Evolutionary conservation across 768 basidiomycete genomes (phyloP), one percentile per base, ranked within the genome.

Genomic region (Pilatotrama ljubarskyi): DNA sequence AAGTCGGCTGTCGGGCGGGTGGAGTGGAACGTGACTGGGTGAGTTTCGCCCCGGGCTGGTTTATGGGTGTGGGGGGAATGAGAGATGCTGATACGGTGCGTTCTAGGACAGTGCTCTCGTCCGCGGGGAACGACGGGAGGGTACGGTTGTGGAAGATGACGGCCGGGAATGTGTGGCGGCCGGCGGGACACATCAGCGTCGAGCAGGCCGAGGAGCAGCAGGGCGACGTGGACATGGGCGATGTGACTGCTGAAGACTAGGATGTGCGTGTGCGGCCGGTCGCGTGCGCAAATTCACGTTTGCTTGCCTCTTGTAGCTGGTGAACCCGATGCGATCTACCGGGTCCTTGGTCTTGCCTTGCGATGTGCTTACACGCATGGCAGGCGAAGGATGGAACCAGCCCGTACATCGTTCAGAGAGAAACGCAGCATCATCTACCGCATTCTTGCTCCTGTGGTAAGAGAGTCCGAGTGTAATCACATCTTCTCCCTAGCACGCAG

Each of bases 21-120:
- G 0, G 95, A 95, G 70, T 98, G 96, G 93, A 96, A 96, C 70
- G 86, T 95, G 49, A 91, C 88, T 35, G 91, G 91, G 89, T 91
- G 63, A 29, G 73, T 66, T n/a, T 49, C 43, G 35, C 29, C 22
- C 44, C 22, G 44, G 20, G 13, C 24, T 46, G 22, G 18, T 14
- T 3, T 48, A 22, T 14, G n/a, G n/a, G 32, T 49, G 14, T 20
- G 18, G 38, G 42, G 49, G 35, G 44, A n/a, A n/a, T n/a, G n/a
- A n/a, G n/a, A n/a, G 18, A 13, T 37, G n/a, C 51, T 58, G 11
- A 43, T 32, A 25, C 20, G 17, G 35, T 14, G 24, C 26, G 18
- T 18, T 51, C 14, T 58, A 93, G 93, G 18, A 94, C 93, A 5
- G 80, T 94, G 7, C 77, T 96, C 9, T 88, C 90, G 1, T 91